phyloP scores from a whole-genome alignment of 495 filamentous ascomycete genomes.

The Aspergillus heteromorphus region DNA sequence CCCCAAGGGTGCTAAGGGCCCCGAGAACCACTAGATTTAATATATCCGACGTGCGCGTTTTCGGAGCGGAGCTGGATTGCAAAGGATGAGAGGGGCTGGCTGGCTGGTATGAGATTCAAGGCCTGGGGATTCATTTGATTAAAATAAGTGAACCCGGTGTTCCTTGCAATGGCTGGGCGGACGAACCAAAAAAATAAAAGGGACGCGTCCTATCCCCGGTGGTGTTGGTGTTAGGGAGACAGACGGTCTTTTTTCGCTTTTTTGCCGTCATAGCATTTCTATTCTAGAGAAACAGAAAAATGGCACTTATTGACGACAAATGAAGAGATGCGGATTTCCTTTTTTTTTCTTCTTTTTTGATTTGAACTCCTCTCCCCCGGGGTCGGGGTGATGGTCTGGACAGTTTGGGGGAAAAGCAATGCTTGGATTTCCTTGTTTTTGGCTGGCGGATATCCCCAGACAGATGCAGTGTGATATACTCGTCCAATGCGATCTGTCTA shows the following conservation, averaged over 20 bases:
- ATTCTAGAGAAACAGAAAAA: constrained; percentile 17
- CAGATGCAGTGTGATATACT: constrained; percentile 40
- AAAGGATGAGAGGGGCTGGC: too few relatives aligned
- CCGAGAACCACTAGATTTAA: constrained; percentile 40
- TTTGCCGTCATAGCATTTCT: constrained; percentile 28
- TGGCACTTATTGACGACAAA: constrained; percentile 20
- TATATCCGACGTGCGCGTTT: constrained; percentile 30
- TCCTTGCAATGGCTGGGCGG: constrained; percentile 35
- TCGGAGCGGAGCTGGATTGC: constrained; percentile 43
- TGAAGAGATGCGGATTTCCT: constrained; percentile 21
- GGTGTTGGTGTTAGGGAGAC: constrained; percentile 43
- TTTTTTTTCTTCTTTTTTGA: too few relatives aligned
- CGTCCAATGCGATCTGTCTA: constrained; percentile 32
- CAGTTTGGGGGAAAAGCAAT: constrained; percentile 27
- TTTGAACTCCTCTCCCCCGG: too few relatives aligned
- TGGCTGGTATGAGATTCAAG: constrained; percentile 42
- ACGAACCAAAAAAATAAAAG: too few relatives aligned
- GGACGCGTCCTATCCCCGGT: constrained; percentile 33
- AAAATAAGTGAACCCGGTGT: too few relatives aligned
- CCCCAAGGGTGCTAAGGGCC: constrained; percentile 81
- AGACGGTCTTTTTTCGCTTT: constrained; percentile 22
- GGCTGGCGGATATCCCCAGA: constrained; percentile 43
- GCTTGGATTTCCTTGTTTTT: constrained; percentile 43
- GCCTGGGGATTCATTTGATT: constrained; percentile 42
- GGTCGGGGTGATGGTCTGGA: too few relatives aligned